These are phyloP conservation scores for Vigna unguiculata DNA, from an alignment of 306 rosid genomes.

Conservation along the genomic window DNA sequence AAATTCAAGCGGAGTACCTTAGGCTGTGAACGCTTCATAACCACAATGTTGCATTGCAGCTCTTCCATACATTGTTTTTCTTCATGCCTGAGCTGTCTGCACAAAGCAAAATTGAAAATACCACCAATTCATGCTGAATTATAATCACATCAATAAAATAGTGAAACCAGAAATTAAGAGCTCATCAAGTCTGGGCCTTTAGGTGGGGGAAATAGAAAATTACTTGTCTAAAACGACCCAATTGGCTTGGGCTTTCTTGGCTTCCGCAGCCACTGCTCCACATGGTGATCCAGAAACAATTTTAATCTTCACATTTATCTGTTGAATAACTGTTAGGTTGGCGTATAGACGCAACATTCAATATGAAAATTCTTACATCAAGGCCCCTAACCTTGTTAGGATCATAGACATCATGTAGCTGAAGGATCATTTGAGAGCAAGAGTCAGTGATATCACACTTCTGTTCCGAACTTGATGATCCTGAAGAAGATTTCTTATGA, in stretches of 20 bases:
- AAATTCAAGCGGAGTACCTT: constrained; percentile 94
- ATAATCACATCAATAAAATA: constrained; percentile 21
- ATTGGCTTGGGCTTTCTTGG: constrained; percentile 79
- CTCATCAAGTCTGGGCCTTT: constrained; percentile 16
- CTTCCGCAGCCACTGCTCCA: constrained; percentile 91
- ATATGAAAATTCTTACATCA: constrained; percentile 5
- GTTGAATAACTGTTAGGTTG: constrained; percentile 26
- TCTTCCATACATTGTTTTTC: constrained; percentile 94
- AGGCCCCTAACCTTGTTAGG: constrained; percentile 73
- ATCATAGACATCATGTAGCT: constrained; percentile 98
- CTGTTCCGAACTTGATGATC: constrained; percentile 70
- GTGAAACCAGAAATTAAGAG: background rate
- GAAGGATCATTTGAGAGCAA: constrained; percentile 98
- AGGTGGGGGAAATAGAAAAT: constrained; percentile 29
- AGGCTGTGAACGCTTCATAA: constrained; percentile 90
- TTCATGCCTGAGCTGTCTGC: constrained; percentile 91
- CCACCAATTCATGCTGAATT: constrained; percentile 13
- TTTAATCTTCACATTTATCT: constrained; percentile 93
- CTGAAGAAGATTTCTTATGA: constrained; percentile 62
- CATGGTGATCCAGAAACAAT: constrained; percentile 88
- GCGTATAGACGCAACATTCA: constrained; percentile 4
- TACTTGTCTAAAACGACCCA: constrained; percentile 99
- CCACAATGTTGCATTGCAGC: constrained; percentile 94
- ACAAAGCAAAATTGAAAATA: constrained; percentile 33
- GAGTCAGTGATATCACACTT: constrained; percentile 83